Evolutionary conservation across 192 early-diverging fungal genomes (phyloP).

Genomic region (Mortierella hygrophila): DNA sequence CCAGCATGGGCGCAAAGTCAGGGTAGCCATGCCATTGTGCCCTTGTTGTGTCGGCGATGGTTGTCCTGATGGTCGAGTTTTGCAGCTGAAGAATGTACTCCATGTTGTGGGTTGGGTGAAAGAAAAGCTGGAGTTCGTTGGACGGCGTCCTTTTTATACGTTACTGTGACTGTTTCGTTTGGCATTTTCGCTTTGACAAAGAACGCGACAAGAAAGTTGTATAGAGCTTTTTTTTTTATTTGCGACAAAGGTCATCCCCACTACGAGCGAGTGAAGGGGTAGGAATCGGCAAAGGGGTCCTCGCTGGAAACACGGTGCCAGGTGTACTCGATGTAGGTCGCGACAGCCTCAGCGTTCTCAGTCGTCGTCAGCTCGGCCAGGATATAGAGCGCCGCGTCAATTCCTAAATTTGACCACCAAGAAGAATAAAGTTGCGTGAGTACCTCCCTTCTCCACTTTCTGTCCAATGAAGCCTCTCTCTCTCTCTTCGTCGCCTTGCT

Average conservation of each 20-base stretch:
- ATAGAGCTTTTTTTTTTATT: not conserved
- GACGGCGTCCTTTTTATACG: not conserved
- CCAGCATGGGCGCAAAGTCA: conserved; percentile 28
- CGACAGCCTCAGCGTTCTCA: conserved; percentile 24
- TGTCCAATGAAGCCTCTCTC: not conserved
- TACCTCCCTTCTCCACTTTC: not conserved
- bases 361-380: conserved; percentile 26
- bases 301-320: conserved; percentile 40
- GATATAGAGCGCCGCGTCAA: conserved; percentile 44
- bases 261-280: conserved; percentile 44
- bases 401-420: conserved; percentile 7
- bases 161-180: no score
- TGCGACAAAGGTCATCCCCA: not conserved
- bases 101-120: conserved; percentile 6
- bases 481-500: not conserved
- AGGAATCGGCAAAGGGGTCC: conserved; percentile 51
- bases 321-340: conserved; percentile 42
- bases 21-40: conserved; percentile 39
- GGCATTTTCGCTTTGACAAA: no score
- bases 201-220: no score
- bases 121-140: not conserved
- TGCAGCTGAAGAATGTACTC: conserved; percentile 30
- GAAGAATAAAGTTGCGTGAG: not conserved
- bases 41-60: conserved; percentile 25
- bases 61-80: conserved; percentile 14